These are phyloP conservation scores for Spathaspora hagerdaliae DNA, from an alignment of 805 yeast species.

Conservation along the genomic window DNA sequence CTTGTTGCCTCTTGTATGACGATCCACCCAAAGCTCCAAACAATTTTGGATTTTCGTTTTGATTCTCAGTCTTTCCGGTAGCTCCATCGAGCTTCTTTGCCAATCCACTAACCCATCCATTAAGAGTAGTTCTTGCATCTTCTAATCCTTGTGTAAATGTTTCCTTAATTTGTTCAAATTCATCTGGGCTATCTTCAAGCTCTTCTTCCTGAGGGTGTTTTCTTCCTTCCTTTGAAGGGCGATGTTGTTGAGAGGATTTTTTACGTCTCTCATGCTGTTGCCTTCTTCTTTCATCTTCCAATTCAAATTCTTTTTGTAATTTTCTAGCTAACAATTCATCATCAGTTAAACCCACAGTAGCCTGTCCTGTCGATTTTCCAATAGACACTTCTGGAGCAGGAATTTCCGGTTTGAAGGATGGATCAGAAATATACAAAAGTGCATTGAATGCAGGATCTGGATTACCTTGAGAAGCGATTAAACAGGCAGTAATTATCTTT, in stretches of 20 bases:
- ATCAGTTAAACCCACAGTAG: conserved; percentile 23
- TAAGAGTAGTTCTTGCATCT: conserved; percentile 73
- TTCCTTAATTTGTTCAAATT: conserved; percentile 62
- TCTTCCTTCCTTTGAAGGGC: conserved; percentile 5
- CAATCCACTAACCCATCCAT: conserved; percentile 73
- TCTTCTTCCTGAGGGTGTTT: conserved; percentile 8
- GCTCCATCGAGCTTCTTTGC: conserved; percentile 44
- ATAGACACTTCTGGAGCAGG: conserved; percentile 19
- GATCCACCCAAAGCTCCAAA: conserved; percentile 48
- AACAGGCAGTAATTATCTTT: conserved; percentile 66
- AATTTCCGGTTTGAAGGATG: conserved; percentile 52
- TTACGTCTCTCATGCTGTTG: conserved; percentile 10
- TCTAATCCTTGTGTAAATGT: conserved; percentile 70
- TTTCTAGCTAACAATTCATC: conserved; percentile 84
- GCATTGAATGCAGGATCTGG: conserved; percentile 89
- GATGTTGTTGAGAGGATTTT: conserved; percentile 5
- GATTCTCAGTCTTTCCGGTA: conserved; percentile 14
- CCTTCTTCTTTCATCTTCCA: conserved; percentile 36
- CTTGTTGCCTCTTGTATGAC: conserved; percentile 19
- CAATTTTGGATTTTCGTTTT: conserved; percentile 24
- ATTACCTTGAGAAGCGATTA: conserved; percentile 80
- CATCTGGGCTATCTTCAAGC: conserved; percentile 42
- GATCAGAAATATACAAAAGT: conserved; percentile 73
- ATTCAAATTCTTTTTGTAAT: conserved; percentile 63
- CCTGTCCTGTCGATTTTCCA: not conserved